Evolutionary conservation across 495 filamentous ascomycete species (phyloP).

Genomic region (Gamarada debralockiae): DNA sequence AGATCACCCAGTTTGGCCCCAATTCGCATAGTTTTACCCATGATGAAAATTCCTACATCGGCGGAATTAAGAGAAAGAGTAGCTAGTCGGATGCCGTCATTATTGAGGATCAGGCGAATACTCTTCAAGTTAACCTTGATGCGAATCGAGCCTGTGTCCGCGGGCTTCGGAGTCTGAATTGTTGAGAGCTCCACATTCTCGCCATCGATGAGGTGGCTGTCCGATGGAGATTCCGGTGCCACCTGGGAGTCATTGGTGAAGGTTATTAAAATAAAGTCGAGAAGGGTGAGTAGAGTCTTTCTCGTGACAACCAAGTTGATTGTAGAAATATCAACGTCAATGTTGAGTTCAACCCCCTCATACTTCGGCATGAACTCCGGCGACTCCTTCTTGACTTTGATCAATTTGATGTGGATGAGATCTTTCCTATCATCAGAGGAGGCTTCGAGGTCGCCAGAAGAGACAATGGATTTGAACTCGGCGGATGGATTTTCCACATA

Average conservation of each 20-base stretch:
- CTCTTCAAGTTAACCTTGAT: conserved; percentile 92
- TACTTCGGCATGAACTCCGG: conserved; percentile 90
- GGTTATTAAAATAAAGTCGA: conserved; percentile 93
- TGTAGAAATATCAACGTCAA: conserved; percentile 88
- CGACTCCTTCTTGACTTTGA: conserved; percentile 84
- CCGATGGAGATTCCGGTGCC: conserved; percentile 28
- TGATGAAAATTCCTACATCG: conserved; percentile 84
- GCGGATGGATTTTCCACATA: conserved; percentile 86
- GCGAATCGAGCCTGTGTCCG: conserved; percentile 19
- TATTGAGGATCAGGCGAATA: conserved; percentile 93
- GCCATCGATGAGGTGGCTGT: conserved; percentile 29
- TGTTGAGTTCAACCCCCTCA: conserved; percentile 87
- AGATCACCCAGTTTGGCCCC: conserved; percentile 83
- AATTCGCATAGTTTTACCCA: conserved; percentile 79
- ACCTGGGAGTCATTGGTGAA: conserved; percentile 62
- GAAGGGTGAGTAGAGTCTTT: conserved; percentile 86
- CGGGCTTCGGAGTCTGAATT: neutral
- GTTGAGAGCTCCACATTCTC: conserved; percentile 23
- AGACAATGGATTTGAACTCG: conserved; percentile 94
- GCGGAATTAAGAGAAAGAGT: conserved; percentile 89
- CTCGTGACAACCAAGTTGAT: conserved; percentile 94
- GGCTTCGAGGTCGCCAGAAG: conserved; percentile 68
- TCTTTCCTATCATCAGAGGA: conserved; percentile 64
- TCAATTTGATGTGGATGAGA: conserved; percentile 82
- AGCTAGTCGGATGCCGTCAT: conserved; percentile 91